Base-by-base conservation (phyloP, 768 basidiomycete species). In the Cyclocybe cylindracea region DNA sequence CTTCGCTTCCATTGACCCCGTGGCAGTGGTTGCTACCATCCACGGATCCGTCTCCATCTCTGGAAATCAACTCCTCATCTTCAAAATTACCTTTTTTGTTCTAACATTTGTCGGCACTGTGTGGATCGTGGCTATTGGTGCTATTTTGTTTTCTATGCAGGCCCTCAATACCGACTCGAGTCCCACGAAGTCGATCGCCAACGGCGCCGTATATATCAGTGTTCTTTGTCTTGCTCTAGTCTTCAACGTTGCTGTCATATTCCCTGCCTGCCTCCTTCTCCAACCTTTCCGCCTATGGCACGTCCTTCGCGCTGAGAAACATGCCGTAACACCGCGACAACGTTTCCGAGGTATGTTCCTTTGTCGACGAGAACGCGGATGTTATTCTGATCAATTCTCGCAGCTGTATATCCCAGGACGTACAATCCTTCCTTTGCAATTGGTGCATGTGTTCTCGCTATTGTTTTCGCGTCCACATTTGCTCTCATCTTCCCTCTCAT, bases 401-500 rank as follows among this genome's bases (percentile, higher is more conserved):
- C 48, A 78, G 90, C 87, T 56, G 73, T 87, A 55, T 90, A 87
- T 61, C 89, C 91, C 32, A 73, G 78, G 59, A 78, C 80, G 24
- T 89, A 89, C 60, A 80, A 89, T 51, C 85, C 87, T 10, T 75
- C 86, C 2, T 85, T 82, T 65, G 83, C 85, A 16, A 79, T 82
- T 33, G 81, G 81, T 43, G 81, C 84, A 38, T 86, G 84, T 63
- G 70, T 86, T 45, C 73, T 91, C 41, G 86, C 80, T 35, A 73
- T 91, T 53, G 73, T 87, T 32, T 86, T 90, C 67, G 85, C 87
- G 39, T 85, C 86, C 18, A 82, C 80, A 7, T 89, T 92, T 70
- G 72, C 83, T 24, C 68, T 91, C 41, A 81, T 91, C 48, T 91
- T 91, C 65, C 90, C 91, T 1, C 69, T 91, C 47, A 81, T 92